Evolutionary conservation across 306 rosid genomes (phyloP), one percentile per base, ranked within the genome.

Genomic region (Castanopsis chinensis): DNA sequence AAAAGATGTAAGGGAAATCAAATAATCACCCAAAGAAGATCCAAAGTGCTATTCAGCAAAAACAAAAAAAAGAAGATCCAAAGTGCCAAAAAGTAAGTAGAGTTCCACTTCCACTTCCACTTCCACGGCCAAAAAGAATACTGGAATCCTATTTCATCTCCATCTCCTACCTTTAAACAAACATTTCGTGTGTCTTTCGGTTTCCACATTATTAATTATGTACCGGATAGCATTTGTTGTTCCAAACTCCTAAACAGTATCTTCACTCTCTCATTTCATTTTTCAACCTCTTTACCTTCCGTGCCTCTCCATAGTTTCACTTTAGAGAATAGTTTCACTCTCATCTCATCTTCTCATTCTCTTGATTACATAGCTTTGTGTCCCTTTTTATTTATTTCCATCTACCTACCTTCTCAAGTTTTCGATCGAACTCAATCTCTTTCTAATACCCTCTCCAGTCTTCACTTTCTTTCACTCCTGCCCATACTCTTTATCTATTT

Each of bases 1-100:
- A 67, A 72, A 65, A 56, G 41, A 27, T 17, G 28, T 28, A 56
- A 69, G 75, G 65, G 76, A 76, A 83, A 25, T 25, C 27, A 25
- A 25, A 83, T 82, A 49, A 88, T 78, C 77, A 77, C 85, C 23
- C 43, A n/a, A 59, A 74, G 69, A 78, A 87, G 82, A 81, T 86
- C 86, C 89, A 81, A 85, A 83, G 87, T 23, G 67, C 60, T 25
- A 25, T 25, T 25, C 27, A 25, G 27, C 27, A 25, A 25, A 1
- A 25, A 25, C 1, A 25, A 25, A 25, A 25, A 25, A 18, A 59
- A 74, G 69, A 78, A 87, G 82, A 81, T 86, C 86, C 89, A 81
- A 85, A 83, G 87, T 23, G 67, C 60, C 58, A 60, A 68, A 55
- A 70, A 58, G 53, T 30, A 70, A 63, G 43, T 64, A 74, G 21